Evolutionary conservation across 2,329 filamentous ascomycete species (phyloP), one percentile per base, ranked within the genome.

Genomic region (Sporothrix dimorphospora): DNA sequence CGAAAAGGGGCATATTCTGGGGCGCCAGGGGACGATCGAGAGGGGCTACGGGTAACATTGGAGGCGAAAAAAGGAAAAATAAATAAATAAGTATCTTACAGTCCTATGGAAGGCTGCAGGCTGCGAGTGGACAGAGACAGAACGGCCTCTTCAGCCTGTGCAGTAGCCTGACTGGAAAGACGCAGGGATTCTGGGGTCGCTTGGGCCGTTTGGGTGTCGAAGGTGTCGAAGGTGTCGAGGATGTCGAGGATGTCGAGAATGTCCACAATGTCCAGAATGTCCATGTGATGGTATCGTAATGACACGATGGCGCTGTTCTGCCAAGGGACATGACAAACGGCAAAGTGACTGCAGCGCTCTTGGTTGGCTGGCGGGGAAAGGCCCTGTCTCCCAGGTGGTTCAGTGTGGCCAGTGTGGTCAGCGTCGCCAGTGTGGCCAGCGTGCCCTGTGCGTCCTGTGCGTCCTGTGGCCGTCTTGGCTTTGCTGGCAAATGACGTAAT

Each of bases 201-300:
- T 65, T 45, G 38, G 59, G 21, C 21, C 27, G 6, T 45, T 9
- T 27, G 21, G 59, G 38, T 65, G 59, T 65, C 38, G 38, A 27
- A 3, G 38, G 16, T 27, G 38, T n/a, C n/a, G n/a, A n/a, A n/a
- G n/a, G n/a, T n/a, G n/a, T n/a, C n/a, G n/a, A n/a, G n/a, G n/a
- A n/a, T n/a, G n/a, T n/a, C n/a, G n/a, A n/a, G n/a, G n/a, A n/a
- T n/a, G n/a, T n/a, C n/a, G n/a, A n/a, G n/a, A n/a, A n/a, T n/a
- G n/a, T n/a, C n/a, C n/a, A n/a, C n/a, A n/a, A n/a, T n/a, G n/a
- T n/a, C n/a, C n/a, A n/a, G n/a, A n/a, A n/a, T n/a, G n/a, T 24
- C 16, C 63, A 66, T 49, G 42, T 66, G 63, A 66, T 42, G 55
- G n/a, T 45, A 38, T 45, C 24, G 40, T 45, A 12, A 65, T 65